Evolutionary conservation across 371 early-diverging fungal genomes (phyloP).

Genomic region (Apophysomyces trapeziformis): DNA sequence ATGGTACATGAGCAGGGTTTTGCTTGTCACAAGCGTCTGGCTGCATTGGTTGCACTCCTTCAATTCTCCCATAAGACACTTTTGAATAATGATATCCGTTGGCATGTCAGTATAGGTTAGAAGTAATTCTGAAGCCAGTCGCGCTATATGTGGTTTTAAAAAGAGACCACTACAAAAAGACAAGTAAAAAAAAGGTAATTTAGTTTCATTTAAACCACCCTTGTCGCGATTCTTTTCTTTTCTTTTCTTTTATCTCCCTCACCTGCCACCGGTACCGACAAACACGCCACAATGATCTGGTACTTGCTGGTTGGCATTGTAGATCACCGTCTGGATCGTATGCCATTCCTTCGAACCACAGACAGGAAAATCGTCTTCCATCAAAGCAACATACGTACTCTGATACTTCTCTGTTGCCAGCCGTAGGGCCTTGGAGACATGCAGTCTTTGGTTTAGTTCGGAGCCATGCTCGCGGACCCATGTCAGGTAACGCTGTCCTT

Average conservation of each 20-base stretch:
- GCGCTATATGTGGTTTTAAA: conserved; percentile 52
- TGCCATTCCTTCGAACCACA: conserved; percentile 59
- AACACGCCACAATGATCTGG: conserved; percentile 65
- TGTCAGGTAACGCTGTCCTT: conserved; percentile 56
- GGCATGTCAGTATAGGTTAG: conserved; percentile 43
- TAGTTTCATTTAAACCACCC: no score
- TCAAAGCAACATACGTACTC: conserved; percentile 54
- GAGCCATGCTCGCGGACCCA: conserved; percentile 60
- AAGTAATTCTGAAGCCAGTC: conserved; percentile 46
- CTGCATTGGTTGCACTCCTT: conserved; percentile 46
- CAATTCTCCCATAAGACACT: conserved; percentile 57
- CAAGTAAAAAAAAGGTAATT: neutral
- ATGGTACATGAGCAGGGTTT: conserved; percentile 61
- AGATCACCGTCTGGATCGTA: conserved; percentile 57
- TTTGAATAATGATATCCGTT: conserved; percentile 63
- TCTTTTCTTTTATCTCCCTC: neutral
- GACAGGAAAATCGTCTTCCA: conserved; percentile 69
- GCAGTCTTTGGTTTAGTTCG: conserved; percentile 57
- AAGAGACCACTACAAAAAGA: conserved; percentile 50
- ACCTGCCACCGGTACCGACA: conserved; percentile 69
- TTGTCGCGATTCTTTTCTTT: neutral
- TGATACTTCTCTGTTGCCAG: conserved; percentile 38
- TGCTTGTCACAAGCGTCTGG: conserved; percentile 53
- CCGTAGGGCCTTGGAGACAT: conserved; percentile 59
- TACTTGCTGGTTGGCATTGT: conserved; percentile 45